Evolutionary conservation across 495 filamentous ascomycete genomes (phyloP).

Genomic region (Xylaria intraflava): DNA sequence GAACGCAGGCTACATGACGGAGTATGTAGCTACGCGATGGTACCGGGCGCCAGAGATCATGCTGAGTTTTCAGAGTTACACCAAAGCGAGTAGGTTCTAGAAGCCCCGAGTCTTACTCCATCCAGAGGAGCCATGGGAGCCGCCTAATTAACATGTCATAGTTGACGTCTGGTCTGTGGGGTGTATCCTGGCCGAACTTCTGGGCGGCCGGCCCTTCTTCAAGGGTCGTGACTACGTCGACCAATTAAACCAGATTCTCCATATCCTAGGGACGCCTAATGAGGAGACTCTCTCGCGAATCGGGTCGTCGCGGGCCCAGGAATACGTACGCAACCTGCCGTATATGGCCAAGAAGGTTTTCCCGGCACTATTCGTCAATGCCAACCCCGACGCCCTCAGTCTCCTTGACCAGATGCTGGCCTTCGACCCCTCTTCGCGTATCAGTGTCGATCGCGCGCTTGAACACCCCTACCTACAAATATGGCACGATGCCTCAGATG

Average conservation of each 20-base stretch:
- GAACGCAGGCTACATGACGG: conserved; percentile 98
- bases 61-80: conserved; percentile 99
- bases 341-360: conserved; percentile 93
- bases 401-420: conserved; percentile 94
- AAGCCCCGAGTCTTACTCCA: not conserved
- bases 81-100: conserved; percentile 83
- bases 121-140: not conserved
- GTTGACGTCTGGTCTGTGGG: conserved; percentile 99
- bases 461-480: conserved; percentile 95
- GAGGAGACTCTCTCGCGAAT: conserved; percentile 93
- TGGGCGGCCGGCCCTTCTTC: conserved; percentile 96
- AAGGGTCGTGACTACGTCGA: conserved; percentile 99
- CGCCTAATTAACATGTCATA: conserved; percentile 28
- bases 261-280: conserved; percentile 93
- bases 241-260: conserved; percentile 97
- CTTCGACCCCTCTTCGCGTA: conserved; percentile 86
- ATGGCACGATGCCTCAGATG: conserved; percentile 96
- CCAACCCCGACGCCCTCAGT: conserved; percentile 93
- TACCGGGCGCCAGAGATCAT: conserved; percentile 99
- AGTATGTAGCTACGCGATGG: conserved; percentile 98
- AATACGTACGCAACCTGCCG: conserved; percentile 96
- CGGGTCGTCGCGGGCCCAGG: conserved; percentile 90
- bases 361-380: conserved; percentile 80
- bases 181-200: conserved; percentile 92
- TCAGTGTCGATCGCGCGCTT: conserved; percentile 87